Conservation (phyloP, 164 flowering plant genomes). For the Buxus sempervirens region DNA sequence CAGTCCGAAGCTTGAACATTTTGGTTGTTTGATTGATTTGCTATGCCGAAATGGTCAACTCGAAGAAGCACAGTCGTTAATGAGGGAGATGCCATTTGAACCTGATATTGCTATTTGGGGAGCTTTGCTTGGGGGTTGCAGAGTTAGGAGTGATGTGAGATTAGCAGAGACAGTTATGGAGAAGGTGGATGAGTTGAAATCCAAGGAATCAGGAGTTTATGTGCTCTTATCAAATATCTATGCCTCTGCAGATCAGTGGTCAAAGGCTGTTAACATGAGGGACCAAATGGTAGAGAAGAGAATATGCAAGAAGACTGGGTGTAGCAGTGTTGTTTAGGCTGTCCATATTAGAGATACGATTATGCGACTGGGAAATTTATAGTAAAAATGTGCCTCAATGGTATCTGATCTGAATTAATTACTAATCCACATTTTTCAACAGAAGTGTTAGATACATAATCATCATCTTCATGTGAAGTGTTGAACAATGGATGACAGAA, state of each 20-base stretch:
- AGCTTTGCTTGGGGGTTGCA: conserved; percentile 43
- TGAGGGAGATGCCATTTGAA: conserved; percentile 35
- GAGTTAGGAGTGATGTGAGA: conserved; percentile 27
- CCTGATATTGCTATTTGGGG: conserved; percentile 47
- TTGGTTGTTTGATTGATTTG: conserved; percentile 40
- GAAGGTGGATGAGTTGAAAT: conserved; percentile 22
- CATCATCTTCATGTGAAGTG: no score
- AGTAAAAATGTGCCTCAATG: no score
- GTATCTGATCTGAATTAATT: no score
- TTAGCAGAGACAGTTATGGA: conserved; percentile 34
- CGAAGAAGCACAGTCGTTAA: conserved; percentile 31
- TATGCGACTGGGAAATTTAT: no score
- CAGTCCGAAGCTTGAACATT: conserved; percentile 36
- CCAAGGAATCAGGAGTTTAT: conserved; percentile 36
- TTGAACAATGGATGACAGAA: no score
- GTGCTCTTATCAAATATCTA: conserved; percentile 43
- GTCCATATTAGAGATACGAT: neutral
- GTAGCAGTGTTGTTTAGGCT: conserved; percentile 16
- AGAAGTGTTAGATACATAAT: no score
- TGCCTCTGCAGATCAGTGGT: conserved; percentile 42
- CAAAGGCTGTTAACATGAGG: conserved; percentile 30
- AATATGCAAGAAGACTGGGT: conserved; percentile 31
- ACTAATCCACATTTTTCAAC: no score
- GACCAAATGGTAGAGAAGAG: conserved; percentile 30
- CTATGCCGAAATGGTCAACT: no score